Base-by-base conservation (phyloP, 2,329 filamentous ascomycete genomes). In the Alternaria ventricosa region DNA sequence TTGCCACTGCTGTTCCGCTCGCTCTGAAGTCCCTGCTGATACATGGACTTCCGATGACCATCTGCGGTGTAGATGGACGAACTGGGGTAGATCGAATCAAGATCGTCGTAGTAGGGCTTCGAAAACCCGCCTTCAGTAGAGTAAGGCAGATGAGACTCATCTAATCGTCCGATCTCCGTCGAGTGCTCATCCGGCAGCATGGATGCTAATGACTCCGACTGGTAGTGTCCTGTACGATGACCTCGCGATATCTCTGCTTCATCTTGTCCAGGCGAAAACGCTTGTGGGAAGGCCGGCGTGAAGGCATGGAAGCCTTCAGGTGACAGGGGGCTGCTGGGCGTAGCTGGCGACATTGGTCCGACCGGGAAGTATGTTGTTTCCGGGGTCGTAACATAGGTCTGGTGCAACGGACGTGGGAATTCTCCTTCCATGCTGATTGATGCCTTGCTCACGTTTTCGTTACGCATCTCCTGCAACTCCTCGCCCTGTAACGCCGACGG, bases 51-150 rank as follows among this genome's bases (percentile, higher is more conserved):
- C 6, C 64, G 66, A 15, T 57, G 64, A 9, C 64, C 71, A 43
- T 76, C 75, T 41, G 56, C 58, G 7, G 75, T 76, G 33, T 79
- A 78, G n/a, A 76, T 55, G 2, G 76, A 79, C 5, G 76, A 79
- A 41, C 67, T 71, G 3, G 70, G 65, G 55, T 76, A 77, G 33
- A 77, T 67, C 3, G 75, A 78, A 18, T 65, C 63, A 6, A 74
- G 41, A 18, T 77, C 73, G 22, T 78, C 76, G 55, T 78, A 77
- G 60, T 77, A 77, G 1, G 72, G 68, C 23, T 61, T 67, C 3
- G 61, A 57, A 11, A 46, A 47, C 1, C 64, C 25, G 23, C 67
- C 63, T 9, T 55, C 63, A 5, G 67, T 69, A 12, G 64, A 67
- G 8, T 57, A 30, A 15, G 67, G 69, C 8, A 43, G 20, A 13